A percentile compares a stretch with the other conserved stretches of the same genome.
Evolutionary conservation across 2,329 filamentous ascomycete genomes (phyloP).

Genomic region (Emericellopsis atlantica): DNA sequence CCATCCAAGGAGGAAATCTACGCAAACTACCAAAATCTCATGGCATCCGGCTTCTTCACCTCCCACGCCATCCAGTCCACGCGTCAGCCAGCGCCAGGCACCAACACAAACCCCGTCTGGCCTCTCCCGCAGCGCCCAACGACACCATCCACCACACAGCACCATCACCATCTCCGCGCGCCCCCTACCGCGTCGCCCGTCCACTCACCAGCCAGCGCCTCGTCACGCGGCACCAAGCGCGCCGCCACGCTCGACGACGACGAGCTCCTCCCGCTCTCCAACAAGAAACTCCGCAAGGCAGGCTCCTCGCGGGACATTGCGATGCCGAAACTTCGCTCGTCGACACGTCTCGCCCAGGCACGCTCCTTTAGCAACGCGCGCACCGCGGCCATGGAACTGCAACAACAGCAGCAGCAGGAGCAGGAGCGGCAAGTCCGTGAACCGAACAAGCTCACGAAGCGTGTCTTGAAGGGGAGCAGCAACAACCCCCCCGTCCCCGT

Average conservation of each 20-base stretch:
- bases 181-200: slow-evolving; percentile 8
- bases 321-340: slow-evolving; percentile 16
- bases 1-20: slow-evolving; percentile 36
- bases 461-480: slow-evolving; percentile 3
- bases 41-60: slow-evolving; percentile 45
- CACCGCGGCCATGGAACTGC: neutral
- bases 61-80: slow-evolving; percentile 45
- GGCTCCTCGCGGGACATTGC: slow-evolving; percentile 29
- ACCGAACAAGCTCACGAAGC: slow-evolving; percentile 14
- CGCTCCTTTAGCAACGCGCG: slow-evolving; percentile 6
- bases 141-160: slow-evolving; percentile 7
- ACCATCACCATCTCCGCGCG: neutral
- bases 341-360: slow-evolving; percentile 2
- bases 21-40: slow-evolving; percentile 42
- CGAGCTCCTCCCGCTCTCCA: slow-evolving; percentile 4
- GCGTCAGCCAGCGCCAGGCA: slow-evolving; percentile 25
- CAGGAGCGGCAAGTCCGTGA: slow-evolving; percentile 4
- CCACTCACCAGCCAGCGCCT: slow-evolving; percentile 19
- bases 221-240: slow-evolving; percentile 38
- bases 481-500: slow-evolving; percentile 1
- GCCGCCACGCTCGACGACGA: slow-evolving; percentile 20
- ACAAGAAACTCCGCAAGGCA: slow-evolving; percentile 41
- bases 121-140: slow-evolving; percentile 15
- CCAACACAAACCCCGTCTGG: slow-evolving; percentile 5
- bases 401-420: slow-evolving; percentile 2